Evolutionary conservation across 129 eudicot species (phyloP), one percentile per base, ranked within the genome.

Genomic region (Glebionis coronaria): DNA sequence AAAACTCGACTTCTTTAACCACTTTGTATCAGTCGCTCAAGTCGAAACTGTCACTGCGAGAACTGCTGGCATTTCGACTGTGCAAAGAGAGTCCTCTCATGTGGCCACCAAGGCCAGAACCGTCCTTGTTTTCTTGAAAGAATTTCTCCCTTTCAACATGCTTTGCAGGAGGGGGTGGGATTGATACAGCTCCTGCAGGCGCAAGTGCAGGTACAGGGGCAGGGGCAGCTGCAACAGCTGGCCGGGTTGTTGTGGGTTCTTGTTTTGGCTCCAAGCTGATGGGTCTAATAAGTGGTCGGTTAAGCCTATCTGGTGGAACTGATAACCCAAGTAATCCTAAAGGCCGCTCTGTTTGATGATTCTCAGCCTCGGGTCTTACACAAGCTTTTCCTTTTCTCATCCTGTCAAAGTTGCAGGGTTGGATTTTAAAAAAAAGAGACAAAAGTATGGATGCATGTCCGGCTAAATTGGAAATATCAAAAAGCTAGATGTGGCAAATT

Each of bases 81-180:
- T 93, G 98, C 58, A 93, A 67, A 6, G 97, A 86, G 51, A 93
- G 98, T 42, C 81, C 88, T 75, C 90, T 79, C 71, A 86, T 79
- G 78, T 88, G 97, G 54, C 92, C 90, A 18, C 83, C 67, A 45
- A 86, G 87, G 65, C 75, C 51, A 58, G 87, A 55, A 10, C 81
- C 91, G 65, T 88, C 96, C 4, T 78, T 86, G 60, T 88, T 86
- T 60, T 84, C 97, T 83, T 87, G 90, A 63, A 93, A 93, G 76
- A 86, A 93, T 70, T 71, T 93, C 83, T 93, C 95, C 59, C 99
- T 71, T 80, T 93, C 99, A 40, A 79, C 80, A 51, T 86, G 99
- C 77, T 93, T 93, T 56, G 97, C 88, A 27, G 95, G 99, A 3
- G 99, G 99, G 4, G 99, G 99, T 21, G 99, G 99, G 65, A 93